Base-by-base conservation (phyloP, 2,329 filamentous ascomycete genomes). In the Cladosporium colombiae region DNA sequence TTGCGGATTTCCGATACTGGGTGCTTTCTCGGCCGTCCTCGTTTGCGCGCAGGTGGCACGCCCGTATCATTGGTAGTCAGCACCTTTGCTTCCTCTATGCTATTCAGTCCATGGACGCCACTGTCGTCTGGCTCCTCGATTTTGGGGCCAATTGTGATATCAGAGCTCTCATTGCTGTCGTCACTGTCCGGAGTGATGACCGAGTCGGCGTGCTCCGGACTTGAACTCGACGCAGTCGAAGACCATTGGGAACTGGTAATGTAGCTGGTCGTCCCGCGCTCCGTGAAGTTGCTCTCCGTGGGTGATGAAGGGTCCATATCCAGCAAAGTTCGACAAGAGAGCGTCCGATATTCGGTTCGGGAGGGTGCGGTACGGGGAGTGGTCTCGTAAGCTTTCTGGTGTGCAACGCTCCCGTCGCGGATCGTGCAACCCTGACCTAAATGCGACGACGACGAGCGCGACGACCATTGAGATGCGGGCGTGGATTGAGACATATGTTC, bases 11-110 rank as follows among this genome's bases (percentile, higher is more conserved):
- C 72, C 27, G 83, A 84, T 21, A 90, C 80, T 46, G 91, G 90
- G 72, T 93, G 88, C 80, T 96, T 96, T 77, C 92, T 85, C 60
- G 93, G 93, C 64, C 93, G 85, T 37, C 93, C 93, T 73, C 93
- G 86, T 65, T 79, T 80, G 53, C 79, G 72, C 67, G 79, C 73
- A 52, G 77, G 73, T 56, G 78, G 72, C n/a, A 75, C 73, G 67
- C 76, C 73, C 40, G 55, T 25, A 5, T 56, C 49, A 13, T 74
- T 77, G 21, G 77, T 75, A 5, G 75, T 75, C 37, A 76, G 35
- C 21, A 66, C 67, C 65, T 72, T 75, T 37, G 67, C 62, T 25
- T 73, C 71, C 29, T 73, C 67, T 25, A 74, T 63, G 16, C 74
- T 70, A 52, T 76, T 75, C 57, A 77, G 75, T 71, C 71, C 76